Base-by-base conservation (phyloP, 2,329 filamentous ascomycete genomes). In the Phaeoacremonium minimum region DNA sequence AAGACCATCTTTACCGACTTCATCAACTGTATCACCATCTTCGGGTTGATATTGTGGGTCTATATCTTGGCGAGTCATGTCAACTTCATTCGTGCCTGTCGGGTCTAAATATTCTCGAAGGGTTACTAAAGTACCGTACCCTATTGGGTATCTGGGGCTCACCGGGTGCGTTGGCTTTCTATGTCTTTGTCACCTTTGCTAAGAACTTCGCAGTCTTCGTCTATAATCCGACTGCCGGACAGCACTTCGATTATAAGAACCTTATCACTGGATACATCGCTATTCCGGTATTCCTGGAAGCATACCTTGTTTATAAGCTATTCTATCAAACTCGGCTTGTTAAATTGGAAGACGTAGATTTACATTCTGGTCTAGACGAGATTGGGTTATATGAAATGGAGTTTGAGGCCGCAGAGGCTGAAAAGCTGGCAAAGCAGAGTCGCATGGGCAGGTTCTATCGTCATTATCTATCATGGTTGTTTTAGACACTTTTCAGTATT, bases 171-270 rank as follows among this genome's bases (percentile, higher is more conserved):
- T 69, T 93, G 3, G 65, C 69, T 52, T 81, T 88, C 63, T 88
- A 83, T 62, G 70, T 73, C 51, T 55, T 93, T 20, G 85, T 93
- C 43, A 76, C 83, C 3, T 55, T 94, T 35, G 91, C 87, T 53
- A 94, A 93, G 74, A 90, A 88, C 69, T 93, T 80, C 61, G 71
- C 76, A 38, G 81, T 84, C 41, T 93, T 93, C 59, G 68, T 77
- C 3, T 60, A 57, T 40, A 37, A 6, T 33, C 43, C 46, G 32
- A 26, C 22, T 9, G 40, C 57, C 38, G 70, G 69, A 36, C 66
- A 67, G 34, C n/a, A n/a, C n/a, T 86, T 86, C 46, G 77, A 85
- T 58, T 85, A 85, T 67, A 80, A 84, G 67, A 81, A 75, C 50
- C 89, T 90, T 61, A 77, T 90, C 58, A 87, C 83, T 1, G 83